These are phyloP conservation scores for Amanita pallidorosea DNA, from an alignment of 768 basidiomycete species.

Conservation along the genomic window DNA sequence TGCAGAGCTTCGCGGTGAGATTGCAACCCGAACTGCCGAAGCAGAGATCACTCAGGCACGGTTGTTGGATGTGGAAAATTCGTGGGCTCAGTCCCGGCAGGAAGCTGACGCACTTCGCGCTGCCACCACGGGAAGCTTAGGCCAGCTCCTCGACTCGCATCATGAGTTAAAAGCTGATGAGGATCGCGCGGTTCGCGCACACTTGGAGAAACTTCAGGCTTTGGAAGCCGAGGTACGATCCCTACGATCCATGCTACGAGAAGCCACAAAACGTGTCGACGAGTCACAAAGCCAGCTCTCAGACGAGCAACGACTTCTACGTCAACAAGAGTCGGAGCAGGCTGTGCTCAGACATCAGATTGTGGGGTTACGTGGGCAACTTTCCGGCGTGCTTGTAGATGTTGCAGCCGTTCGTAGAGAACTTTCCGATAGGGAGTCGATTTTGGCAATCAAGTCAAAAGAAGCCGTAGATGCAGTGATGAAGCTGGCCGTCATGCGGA, in stretches of 20 bases:
- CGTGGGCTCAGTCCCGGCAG: slow-evolving; percentile 86
- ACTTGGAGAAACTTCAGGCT: slow-evolving; percentile 73
- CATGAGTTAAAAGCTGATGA: slow-evolving; percentile 79
- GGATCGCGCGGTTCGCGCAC: slow-evolving; percentile 61
- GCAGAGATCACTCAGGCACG: slow-evolving; percentile 56
- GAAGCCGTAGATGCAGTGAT: slow-evolving; percentile 60
- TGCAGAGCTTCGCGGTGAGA: slow-evolving; percentile 67
- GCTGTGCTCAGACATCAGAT: slow-evolving; percentile 62
- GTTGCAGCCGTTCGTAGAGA: slow-evolving; percentile 62
- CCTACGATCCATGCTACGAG: slow-evolving; percentile 71
- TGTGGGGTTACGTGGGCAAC: slow-evolving; percentile 60
- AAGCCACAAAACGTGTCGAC: slow-evolving; percentile 61
- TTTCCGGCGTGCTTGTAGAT: slow-evolving; percentile 59
- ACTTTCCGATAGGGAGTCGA: slow-evolving; percentile 51
- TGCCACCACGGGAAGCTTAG: slow-evolving; percentile 76
- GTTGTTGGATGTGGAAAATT: slow-evolving; percentile 75
- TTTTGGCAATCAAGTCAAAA: slow-evolving; percentile 51
- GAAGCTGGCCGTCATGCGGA: slow-evolving; percentile 71
- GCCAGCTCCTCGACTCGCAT: slow-evolving; percentile 82
- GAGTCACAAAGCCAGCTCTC: slow-evolving; percentile 53
- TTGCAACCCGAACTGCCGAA: slow-evolving; percentile 68
- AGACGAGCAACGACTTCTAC: slow-evolving; percentile 56
- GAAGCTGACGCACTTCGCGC: slow-evolving; percentile 88
- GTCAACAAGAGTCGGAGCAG: slow-evolving; percentile 56
- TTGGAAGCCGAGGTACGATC: slow-evolving; percentile 71